phyloP scores from a whole-genome alignment of 352 stramenopile genomes.

The Pythium dissotocum region DNA sequence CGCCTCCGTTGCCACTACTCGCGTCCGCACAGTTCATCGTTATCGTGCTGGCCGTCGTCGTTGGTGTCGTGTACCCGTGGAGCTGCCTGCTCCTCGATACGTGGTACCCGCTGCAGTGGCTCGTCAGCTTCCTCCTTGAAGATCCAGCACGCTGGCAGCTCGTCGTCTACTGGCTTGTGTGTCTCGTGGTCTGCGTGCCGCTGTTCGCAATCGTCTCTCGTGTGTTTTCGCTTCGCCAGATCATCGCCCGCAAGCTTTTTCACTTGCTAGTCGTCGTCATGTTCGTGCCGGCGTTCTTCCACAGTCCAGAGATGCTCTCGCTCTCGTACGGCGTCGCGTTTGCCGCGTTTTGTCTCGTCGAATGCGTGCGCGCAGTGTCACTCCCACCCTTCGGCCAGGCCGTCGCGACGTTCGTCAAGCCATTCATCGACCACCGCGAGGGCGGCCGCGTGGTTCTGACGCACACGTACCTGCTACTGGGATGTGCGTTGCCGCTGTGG shows the following conservation, averaged over 20 bases:
- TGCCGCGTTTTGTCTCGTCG: conserved; percentile 64
- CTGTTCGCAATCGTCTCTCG: conserved; percentile 44
- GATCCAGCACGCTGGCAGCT: conserved; percentile 34
- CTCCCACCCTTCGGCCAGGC: conserved; percentile 51
- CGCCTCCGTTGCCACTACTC: conserved; percentile 31
- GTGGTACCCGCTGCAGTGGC: conserved; percentile 60
- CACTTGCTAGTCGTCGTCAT: conserved; percentile 79
- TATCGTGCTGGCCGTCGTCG: conserved; percentile 35
- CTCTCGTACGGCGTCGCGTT: conserved; percentile 82
- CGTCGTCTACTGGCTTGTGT: conserved; percentile 57
- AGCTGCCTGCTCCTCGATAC: conserved; percentile 64
- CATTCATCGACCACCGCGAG: conserved; percentile 80
- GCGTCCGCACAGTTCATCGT: conserved; percentile 36
- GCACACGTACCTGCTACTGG: conserved; percentile 78
- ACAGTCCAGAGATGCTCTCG: conserved; percentile 55
- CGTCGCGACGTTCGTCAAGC: conserved; percentile 63
- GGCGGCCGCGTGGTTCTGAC: conserved; percentile 67
- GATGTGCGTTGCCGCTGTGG: conserved; percentile 76
- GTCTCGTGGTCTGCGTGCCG: conserved; percentile 57
- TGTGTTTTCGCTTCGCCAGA: conserved; percentile 50
- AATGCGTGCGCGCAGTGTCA: conserved; percentile 65
- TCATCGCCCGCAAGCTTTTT: conserved; percentile 81
- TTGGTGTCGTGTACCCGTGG: conserved; percentile 56
- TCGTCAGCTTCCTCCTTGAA: conserved; percentile 50
- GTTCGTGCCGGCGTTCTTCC: conserved; percentile 67